Conservation (phyloP, 441 rosid species). For the Breynia disticha region DNA sequence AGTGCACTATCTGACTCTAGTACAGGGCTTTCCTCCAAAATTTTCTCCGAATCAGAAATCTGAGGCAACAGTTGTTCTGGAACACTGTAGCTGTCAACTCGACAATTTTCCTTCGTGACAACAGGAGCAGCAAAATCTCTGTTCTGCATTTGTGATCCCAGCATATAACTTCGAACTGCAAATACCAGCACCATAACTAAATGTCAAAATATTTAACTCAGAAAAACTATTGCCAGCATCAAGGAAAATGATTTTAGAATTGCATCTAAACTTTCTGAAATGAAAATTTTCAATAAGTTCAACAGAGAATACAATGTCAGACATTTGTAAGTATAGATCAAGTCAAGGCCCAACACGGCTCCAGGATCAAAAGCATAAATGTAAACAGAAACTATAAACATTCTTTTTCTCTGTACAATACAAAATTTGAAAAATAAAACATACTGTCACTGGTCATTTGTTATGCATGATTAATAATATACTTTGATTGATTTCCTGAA, state of each 20-base stretch:
- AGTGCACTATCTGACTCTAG: conserved; percentile 31
- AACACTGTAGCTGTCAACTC: conserved; percentile 33
- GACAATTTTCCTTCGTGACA: conserved; percentile 38
- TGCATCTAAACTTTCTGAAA: background rate
- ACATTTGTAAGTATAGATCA: background rate
- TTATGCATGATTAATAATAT: no score
- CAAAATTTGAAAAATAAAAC: background rate
- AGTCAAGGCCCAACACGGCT: background rate
- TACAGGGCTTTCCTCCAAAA: conserved; percentile 24
- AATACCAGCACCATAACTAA: conserved; percentile 8
- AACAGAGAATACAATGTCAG: background rate
- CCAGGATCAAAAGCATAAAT: no score
- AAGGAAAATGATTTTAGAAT: background rate
- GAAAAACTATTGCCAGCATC: background rate
- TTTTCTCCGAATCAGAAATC: conserved; percentile 24
- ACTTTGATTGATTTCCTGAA: no score
- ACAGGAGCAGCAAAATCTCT: conserved; percentile 31
- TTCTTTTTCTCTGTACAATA: no score
- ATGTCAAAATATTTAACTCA: conserved; percentile 1
- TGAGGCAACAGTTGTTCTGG: conserved; percentile 35
- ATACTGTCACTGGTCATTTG: background rate
- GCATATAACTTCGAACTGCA: conserved; percentile 43
- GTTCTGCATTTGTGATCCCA: conserved; percentile 35
- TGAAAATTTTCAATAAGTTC: background rate
- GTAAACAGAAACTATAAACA: no score